Evolutionary conservation across 2,329 filamentous ascomycete species (phyloP).

Genomic region (Penicillium sp.): DNA sequence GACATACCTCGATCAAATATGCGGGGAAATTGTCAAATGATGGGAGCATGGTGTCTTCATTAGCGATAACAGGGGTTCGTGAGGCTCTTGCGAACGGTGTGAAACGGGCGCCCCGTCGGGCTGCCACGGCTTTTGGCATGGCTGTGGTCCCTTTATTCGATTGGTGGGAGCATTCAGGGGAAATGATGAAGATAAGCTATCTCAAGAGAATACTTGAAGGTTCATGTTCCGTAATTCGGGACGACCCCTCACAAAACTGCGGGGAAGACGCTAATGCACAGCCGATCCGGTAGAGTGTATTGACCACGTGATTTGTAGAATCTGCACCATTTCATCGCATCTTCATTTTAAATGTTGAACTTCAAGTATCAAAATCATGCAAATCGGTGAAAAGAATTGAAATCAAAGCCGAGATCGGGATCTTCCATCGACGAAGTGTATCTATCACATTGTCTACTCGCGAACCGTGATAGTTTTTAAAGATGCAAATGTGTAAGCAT

Average conservation of each 20-base stretch:
- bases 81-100: not conserved
- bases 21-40: not conserved
- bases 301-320: not conserved
- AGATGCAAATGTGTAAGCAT: too few relatives aligned
- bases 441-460: too few relatives aligned
- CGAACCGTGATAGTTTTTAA: too few relatives aligned
- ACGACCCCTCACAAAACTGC: conserved; percentile 1
- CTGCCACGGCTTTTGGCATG: conserved; percentile 1
- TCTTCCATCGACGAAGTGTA: too few relatives aligned
- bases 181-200: not conserved
- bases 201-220: not conserved
- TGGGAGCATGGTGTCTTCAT: not conserved
- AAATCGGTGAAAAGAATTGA: too few relatives aligned
- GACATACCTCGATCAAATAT: not conserved
- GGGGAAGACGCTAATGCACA: not conserved
- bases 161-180: not conserved
- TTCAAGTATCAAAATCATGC: not conserved
- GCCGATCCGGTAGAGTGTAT: not conserved
- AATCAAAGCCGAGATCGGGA: too few relatives aligned
- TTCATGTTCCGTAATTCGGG: not conserved
- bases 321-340: not conserved
- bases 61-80: not conserved
- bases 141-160: not conserved
- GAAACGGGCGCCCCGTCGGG: not conserved
- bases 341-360: not conserved